Conservation (phyloP, 2,329 filamentous ascomycete genomes). For the Trichoderma sp. region DNA sequence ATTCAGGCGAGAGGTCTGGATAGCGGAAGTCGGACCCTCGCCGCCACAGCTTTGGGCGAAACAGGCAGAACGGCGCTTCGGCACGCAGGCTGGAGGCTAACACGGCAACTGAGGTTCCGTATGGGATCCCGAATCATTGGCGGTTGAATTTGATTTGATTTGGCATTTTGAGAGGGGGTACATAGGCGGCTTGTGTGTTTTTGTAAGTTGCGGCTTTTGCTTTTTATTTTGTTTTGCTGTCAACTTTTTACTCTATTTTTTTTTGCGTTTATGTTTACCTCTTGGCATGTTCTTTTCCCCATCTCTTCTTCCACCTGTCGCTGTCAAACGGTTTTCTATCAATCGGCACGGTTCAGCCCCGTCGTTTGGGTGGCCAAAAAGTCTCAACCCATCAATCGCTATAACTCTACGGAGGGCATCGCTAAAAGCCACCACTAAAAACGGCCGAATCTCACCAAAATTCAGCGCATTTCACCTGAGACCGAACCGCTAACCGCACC, state of each 20-base stretch:
- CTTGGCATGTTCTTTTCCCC: too few species aligned
- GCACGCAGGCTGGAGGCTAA: constrained; percentile 4
- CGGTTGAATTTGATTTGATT: neutral
- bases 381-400: neutral
- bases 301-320: too few species aligned
- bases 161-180: neutral
- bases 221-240: too few species aligned
- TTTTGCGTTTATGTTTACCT: too few species aligned
- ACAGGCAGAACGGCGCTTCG: neutral
- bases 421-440: constrained; percentile 2
- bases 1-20: neutral
- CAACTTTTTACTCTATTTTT: too few species aligned
- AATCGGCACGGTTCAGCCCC: neutral
- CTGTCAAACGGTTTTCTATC: too few species aligned
- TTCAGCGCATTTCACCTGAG: constrained; percentile 2
- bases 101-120: constrained; percentile 1
- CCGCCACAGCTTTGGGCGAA: neutral
- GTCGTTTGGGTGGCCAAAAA: neutral
- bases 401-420: neutral
- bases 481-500: neutral
- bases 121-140: neutral
- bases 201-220: neutral
- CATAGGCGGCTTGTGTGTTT: neutral
- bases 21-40: neutral
- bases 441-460: neutral